phyloP scores from a whole-genome alignment of 768 basidiomycete species.

The Neoboletus brunneissimus region DNA sequence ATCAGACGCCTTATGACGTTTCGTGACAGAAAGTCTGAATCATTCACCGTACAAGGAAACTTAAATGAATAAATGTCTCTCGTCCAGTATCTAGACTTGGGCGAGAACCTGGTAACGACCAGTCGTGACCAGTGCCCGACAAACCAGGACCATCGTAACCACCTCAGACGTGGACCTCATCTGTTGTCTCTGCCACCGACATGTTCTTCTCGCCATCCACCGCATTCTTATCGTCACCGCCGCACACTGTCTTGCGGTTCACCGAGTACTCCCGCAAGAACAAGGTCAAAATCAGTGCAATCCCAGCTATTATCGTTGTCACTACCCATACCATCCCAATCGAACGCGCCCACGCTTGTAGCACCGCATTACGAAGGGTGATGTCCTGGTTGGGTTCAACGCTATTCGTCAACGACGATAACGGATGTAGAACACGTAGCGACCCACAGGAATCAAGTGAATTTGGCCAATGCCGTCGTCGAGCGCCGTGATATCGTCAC shows the following conservation, averaged over 20 bases:
- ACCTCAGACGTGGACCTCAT: no score
- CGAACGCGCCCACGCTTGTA: slow-evolving; percentile 63
- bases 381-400: slow-evolving; percentile 41
- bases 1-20: no score
- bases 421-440: background rate
- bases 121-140: no score
- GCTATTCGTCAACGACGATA: background rate
- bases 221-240: slow-evolving; percentile 16
- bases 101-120: no score
- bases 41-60: no score
- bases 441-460: slow-evolving; percentile 23
- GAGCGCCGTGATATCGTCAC: slow-evolving; percentile 41
- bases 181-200: background rate
- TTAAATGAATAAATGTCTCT: no score
- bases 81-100: no score
- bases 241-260: slow-evolving; percentile 47
- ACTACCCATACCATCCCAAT: slow-evolving; percentile 66
- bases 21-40: no score
- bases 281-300: slow-evolving; percentile 48
- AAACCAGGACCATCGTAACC: no score
- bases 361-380: slow-evolving; percentile 43
- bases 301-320: slow-evolving; percentile 54
- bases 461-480: slow-evolving; percentile 45
- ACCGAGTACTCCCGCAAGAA: slow-evolving; percentile 61
- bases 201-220: slow-evolving; percentile 16